These are phyloP conservation scores for Euphorbia celastroides DNA, from an alignment of 441 rosid genomes.

Conservation along the genomic window DNA sequence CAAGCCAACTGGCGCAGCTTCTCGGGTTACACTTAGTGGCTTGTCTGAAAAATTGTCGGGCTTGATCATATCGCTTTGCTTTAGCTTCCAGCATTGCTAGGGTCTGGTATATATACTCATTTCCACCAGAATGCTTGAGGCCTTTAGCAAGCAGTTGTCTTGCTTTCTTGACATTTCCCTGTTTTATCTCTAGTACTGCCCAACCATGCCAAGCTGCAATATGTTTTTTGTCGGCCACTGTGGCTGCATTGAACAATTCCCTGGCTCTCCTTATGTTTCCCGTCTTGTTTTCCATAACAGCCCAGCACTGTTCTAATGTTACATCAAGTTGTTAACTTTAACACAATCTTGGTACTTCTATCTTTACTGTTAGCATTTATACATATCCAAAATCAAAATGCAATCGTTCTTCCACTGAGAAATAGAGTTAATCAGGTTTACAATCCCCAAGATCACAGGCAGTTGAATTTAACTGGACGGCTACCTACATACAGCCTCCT, in stretches of 20 bases:
- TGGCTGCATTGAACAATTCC: constrained; percentile 90
- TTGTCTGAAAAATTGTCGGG: constrained; percentile 72
- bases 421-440: no score
- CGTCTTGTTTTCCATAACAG: constrained; percentile 77
- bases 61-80: constrained; percentile 69
- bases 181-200: constrained; percentile 92
- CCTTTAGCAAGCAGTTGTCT: constrained; percentile 87
- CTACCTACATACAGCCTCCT: no score
- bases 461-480: no score
- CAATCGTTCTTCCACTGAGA: no score
- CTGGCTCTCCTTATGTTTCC: constrained; percentile 85
- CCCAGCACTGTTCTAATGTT: constrained; percentile 80
- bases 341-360: not conserved
- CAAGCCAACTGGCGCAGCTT: constrained; percentile 99
- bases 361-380: not conserved
- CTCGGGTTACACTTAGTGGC: constrained; percentile 78
- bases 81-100: constrained; percentile 80
- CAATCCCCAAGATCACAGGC: no score
- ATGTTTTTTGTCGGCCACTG: constrained; percentile 87
- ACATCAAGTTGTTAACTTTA: constrained; percentile 15
- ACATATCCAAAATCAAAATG: not conserved
- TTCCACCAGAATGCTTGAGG: constrained; percentile 73
- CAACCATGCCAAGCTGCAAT: constrained; percentile 98
- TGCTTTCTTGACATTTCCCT: constrained; percentile 86
- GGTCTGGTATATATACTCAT: constrained; percentile 89